These are phyloP conservation scores for Albatrellus ellisii DNA, from an alignment of 768 basidiomycete genomes.

Conservation along the genomic window DNA sequence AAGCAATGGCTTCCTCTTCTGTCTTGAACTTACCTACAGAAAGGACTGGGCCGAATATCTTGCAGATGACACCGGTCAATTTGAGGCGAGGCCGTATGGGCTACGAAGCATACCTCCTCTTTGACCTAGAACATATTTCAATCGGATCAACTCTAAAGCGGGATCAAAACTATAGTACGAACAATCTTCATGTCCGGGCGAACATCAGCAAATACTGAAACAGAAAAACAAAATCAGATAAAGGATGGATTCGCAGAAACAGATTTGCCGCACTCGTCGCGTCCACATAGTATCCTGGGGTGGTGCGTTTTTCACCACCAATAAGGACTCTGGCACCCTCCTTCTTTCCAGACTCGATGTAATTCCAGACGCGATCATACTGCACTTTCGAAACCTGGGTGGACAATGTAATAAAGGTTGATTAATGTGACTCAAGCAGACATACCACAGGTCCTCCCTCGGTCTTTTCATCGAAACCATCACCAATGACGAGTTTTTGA, in stretches of 20 bases:
- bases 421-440: slow-evolving; percentile 3
- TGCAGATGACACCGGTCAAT: slow-evolving; percentile 1
- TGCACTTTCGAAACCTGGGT: slow-evolving; percentile 67
- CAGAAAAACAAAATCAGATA: background rate
- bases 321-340: slow-evolving; percentile 70
- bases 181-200: slow-evolving; percentile 79
- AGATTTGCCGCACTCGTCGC: slow-evolving; percentile 57
- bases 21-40: slow-evolving; percentile 72
- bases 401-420: background rate
- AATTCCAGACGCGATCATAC: slow-evolving; percentile 76
- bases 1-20: slow-evolving; percentile 72
- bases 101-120: slow-evolving; percentile 64
- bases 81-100: no score
- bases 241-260: background rate
- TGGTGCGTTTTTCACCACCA: slow-evolving; percentile 68
- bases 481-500: slow-evolving; percentile 58
- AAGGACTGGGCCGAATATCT: slow-evolving; percentile 95
- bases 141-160: background rate
- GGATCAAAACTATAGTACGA: slow-evolving; percentile 17
- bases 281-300: slow-evolving; percentile 80
- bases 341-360: slow-evolving; percentile 75
- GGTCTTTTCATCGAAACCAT: slow-evolving; percentile 64
- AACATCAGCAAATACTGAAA: slow-evolving; percentile 70
- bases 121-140: slow-evolving; percentile 29
- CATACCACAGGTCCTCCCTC: slow-evolving; percentile 78